Base-by-base conservation (phyloP, 345 rosid genomes). In the Gossypium bickii region DNA sequence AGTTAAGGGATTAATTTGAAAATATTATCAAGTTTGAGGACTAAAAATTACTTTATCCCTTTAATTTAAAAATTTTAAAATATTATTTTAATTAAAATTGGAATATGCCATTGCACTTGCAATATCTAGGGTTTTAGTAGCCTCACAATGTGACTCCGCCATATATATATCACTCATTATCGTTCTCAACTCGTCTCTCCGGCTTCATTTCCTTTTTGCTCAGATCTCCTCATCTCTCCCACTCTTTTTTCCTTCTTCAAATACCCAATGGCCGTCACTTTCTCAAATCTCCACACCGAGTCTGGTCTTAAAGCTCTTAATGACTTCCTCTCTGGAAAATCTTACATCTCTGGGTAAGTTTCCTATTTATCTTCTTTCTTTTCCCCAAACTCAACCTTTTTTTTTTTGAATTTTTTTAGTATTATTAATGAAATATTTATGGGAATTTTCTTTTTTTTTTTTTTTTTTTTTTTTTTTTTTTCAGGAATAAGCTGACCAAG, bases 231-330 rank as follows among this genome's bases (percentile, higher is more conserved):
- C 27, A 9, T 20, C 13, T 38, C 49, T 13, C 8, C 3, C 7
- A 5, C 41, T 5, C 5, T 34, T 20, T 34, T 34, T 34, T 20
- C 2, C 11, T 66, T 44, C 53, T 66, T 20, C 53, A 15, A 45
- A 12, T 67, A 7, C 57, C 41, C 27, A 82, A 94, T 94, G 98
- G 97, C 97, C 11, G 58, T 89, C 79, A 86, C 90, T 8, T 94
- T 92, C 74, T 80, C 97, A 53, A 90, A 94, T 89, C 95, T 94
- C 71, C 91, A 89, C 89, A 86, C 97, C 2, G 95, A 90, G 22
- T 74, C 89, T 5, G 98, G 98, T 64, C 84, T 94, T 77, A 91
- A 91, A 79, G 70, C 95, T 55, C 94, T 94, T 7, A 92, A 94
- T 45, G 87, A 79, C 70, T 86, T 79, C 79, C 95, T 94, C 67